These are phyloP conservation scores for Colletotrichum salicis DNA, from an alignment of 2,329 filamentous ascomycete genomes.

Conservation along the genomic window DNA sequence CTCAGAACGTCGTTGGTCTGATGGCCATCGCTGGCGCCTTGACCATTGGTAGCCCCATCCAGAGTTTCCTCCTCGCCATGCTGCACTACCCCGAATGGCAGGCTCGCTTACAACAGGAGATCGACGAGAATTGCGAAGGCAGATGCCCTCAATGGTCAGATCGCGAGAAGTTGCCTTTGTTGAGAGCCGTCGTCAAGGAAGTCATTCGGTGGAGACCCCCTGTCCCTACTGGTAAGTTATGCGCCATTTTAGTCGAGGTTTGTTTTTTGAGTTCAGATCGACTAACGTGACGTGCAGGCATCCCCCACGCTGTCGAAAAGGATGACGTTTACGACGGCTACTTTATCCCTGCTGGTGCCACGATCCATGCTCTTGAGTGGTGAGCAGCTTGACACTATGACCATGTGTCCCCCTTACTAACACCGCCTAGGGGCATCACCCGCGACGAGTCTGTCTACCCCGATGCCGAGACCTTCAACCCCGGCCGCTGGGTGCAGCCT, in stretches of 20 bases:
- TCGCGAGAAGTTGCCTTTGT: conserved; percentile 48
- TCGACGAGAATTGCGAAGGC: conserved; percentile 51
- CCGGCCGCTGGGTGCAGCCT: conserved; percentile 51
- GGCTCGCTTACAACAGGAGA: conserved; percentile 49
- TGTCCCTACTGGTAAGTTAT: conserved; percentile 58
- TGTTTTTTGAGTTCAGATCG: not conserved
- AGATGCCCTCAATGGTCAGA: conserved; percentile 55
- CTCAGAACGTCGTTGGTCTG: conserved; percentile 56
- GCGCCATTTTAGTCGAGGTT: not conserved
- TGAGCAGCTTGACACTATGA: not conserved
- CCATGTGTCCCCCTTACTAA: not conserved
- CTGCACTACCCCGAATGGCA: conserved; percentile 48
- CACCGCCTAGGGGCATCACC: conserved; percentile 54
- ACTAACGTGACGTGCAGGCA: conserved; percentile 44
- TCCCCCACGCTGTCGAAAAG: conserved; percentile 61
- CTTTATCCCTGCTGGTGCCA: conserved; percentile 62
- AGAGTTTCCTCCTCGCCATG: conserved; percentile 46
- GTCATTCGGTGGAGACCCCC: conserved; percentile 64
- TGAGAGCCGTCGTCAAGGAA: conserved; percentile 55
- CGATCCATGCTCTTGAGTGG: conserved; percentile 55
- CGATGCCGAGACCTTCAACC: conserved; percentile 52
- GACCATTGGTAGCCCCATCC: conserved; percentile 56
- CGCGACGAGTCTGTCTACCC: conserved; percentile 53
- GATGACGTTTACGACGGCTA: conserved; percentile 65
- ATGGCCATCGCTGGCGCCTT: conserved; percentile 57